Conservation (phyloP, 306 rosid genomes). For the Morella rubra region DNA sequence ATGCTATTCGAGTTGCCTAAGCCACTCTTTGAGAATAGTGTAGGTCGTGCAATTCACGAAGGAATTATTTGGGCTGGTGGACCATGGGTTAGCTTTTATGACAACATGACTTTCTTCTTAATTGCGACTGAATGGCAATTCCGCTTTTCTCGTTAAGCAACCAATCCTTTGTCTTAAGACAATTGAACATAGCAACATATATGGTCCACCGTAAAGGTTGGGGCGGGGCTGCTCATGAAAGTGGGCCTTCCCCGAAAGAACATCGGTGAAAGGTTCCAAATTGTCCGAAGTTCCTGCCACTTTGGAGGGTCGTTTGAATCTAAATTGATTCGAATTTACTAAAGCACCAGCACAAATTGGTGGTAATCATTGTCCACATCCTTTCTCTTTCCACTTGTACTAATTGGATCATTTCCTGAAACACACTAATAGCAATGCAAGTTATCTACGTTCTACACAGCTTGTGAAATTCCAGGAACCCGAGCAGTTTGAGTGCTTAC, state of each 20-base stretch:
- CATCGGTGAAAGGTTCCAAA: background rate
- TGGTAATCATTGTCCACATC: background rate
- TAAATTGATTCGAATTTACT: background rate
- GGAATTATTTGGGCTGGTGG: background rate
- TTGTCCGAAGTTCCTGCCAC: conserved; percentile 2
- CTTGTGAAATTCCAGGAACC: background rate
- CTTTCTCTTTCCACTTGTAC: background rate
- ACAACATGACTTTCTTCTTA: background rate
- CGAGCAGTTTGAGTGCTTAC: background rate
- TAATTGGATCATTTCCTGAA: background rate
- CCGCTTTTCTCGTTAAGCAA: background rate
- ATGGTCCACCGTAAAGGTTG: background rate
- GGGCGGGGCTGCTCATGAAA: conserved; percentile 7
- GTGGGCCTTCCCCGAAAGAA: conserved; percentile 31
- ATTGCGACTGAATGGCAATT: background rate
- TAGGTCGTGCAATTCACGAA: background rate
- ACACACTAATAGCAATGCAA: background rate
- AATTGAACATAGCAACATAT: background rate
- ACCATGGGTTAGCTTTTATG: background rate
- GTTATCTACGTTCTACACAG: background rate
- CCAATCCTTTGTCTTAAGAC: background rate
- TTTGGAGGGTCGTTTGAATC: background rate
- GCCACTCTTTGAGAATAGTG: background rate
- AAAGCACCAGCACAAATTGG: background rate
- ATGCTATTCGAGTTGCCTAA: too few relatives aligned